These are phyloP conservation scores for Amaranthus palmeri DNA, from an alignment of 148 eudicot genomes.

Conservation along the genomic window DNA sequence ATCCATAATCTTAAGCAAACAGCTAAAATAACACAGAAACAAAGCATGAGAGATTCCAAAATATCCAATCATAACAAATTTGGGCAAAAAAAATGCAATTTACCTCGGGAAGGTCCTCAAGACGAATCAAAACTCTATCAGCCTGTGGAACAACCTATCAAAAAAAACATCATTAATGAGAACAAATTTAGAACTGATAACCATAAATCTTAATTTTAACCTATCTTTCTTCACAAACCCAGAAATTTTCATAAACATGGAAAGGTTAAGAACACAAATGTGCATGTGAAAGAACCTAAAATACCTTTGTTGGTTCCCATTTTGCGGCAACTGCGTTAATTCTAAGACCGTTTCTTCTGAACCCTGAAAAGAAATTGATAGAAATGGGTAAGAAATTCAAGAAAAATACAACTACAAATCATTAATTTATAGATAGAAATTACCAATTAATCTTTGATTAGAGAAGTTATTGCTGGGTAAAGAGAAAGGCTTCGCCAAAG, in stretches of 20 bases:
- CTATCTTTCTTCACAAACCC: not conserved
- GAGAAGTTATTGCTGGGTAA: constrained; percentile 22
- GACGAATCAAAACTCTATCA: constrained; percentile 79
- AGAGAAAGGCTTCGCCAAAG: constrained; percentile 38
- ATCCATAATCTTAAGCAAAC: not conserved
- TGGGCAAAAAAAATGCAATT: not conserved
- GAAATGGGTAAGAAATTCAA: not conserved
- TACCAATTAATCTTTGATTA: constrained; percentile 32
- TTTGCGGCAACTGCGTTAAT: constrained; percentile 54
- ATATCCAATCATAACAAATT: not conserved
- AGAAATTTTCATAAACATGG: not conserved
- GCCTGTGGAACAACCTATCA: constrained; percentile 82
- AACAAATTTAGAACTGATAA: not conserved
- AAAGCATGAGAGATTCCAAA: not conserved
- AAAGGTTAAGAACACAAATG: not conserved
- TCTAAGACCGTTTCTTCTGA: constrained; percentile 38
- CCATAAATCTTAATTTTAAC: not conserved
- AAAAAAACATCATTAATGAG: not conserved
- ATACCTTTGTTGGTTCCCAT: constrained; percentile 77
- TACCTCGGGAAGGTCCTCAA: constrained; percentile 83
- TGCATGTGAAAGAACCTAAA: not conserved
- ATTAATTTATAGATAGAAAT: not conserved
- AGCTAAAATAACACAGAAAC: not conserved
- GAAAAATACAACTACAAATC: not conserved
- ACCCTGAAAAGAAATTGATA: constrained; percentile 31